Conservation (phyloP, 1,284 basidiomycete species). For the Hypsizygus ulmarius region DNA sequence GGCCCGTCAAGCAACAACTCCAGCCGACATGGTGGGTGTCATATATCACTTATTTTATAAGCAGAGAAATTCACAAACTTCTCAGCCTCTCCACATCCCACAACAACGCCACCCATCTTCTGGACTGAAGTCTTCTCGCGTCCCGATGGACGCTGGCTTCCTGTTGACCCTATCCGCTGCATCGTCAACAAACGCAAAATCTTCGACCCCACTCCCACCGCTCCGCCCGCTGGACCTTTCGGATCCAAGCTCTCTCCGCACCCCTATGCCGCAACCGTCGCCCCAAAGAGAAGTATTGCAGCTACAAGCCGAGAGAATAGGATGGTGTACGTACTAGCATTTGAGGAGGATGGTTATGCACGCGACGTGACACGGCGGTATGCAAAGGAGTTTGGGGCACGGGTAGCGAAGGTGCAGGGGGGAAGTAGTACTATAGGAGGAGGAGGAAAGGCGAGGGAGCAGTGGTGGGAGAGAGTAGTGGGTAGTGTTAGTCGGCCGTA, state of each 20-base stretch:
- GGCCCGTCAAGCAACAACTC: slow-evolving; percentile 19
- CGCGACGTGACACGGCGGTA: slow-evolving; percentile 77
- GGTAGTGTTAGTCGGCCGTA: slow-evolving; percentile 68
- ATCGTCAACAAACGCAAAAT: slow-evolving; percentile 77
- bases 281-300: slow-evolving; percentile 19
- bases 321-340: slow-evolving; percentile 90
- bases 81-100: slow-evolving; percentile 48
- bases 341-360: slow-evolving; percentile 87
- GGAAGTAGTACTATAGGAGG: slow-evolving; percentile 45
- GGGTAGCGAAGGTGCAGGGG: slow-evolving; percentile 80
- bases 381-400: slow-evolving; percentile 80
- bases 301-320: slow-evolving; percentile 62
- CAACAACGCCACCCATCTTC: slow-evolving; percentile 80
- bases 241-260: slow-evolving; percentile 23
- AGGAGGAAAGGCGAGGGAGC: slow-evolving; percentile 57
- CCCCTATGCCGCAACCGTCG: slow-evolving; percentile 31
- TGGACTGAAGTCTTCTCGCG: slow-evolving; percentile 98
- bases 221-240: slow-evolving; percentile 12
- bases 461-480: slow-evolving; percentile 86
- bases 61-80: slow-evolving; percentile 3
- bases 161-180: slow-evolving; percentile 85
- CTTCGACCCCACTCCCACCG: slow-evolving; percentile 72
- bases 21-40: slow-evolving; percentile 22
- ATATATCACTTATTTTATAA: slow-evolving; percentile 6
- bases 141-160: slow-evolving; percentile 89